These are phyloP conservation scores for Aspergillus luchuensis DNA, from an alignment of 2,329 filamentous ascomycete genomes.

Conservation along the genomic window DNA sequence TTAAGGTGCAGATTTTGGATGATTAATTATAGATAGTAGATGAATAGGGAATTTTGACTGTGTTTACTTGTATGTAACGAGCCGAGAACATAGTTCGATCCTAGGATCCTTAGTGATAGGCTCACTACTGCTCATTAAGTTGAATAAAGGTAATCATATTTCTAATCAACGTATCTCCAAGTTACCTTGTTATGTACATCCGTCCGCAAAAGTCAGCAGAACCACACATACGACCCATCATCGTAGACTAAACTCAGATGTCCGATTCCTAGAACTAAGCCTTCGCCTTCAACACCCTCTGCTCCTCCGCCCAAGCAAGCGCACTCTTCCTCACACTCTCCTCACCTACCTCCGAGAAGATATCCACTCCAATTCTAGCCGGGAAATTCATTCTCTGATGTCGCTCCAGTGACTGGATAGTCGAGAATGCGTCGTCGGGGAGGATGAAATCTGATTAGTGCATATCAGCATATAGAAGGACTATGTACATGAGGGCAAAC, in stretches of 20 bases:
- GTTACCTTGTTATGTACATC: no score
- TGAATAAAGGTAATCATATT: no score
- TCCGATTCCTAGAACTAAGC: no score
- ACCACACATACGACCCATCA: no score
- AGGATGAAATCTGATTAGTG: conserved; percentile 16
- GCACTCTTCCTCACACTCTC: conserved; percentile 17
- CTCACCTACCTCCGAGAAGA: conserved; percentile 20
- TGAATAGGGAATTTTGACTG: rapidly evolving
- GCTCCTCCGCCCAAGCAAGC: conserved; percentile 18
- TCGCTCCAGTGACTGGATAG: conserved; percentile 18
- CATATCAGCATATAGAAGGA: background rate
- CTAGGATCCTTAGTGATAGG: no score
- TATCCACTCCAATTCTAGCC: conserved; percentile 17
- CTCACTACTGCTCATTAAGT: no score
- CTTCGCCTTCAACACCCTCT: conserved; percentile 8
- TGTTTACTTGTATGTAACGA: no score
- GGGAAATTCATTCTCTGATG: conserved; percentile 22
- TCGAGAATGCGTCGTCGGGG: conserved; percentile 15
- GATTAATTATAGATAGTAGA: conserved; percentile 5
- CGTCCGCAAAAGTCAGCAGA: no score
- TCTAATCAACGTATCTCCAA: no score
- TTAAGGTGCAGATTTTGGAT: conserved; percentile 35
- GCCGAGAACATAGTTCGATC: no score
- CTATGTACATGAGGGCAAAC: background rate
- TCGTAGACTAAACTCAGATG: no score